Conservation (phyloP, 345 rosid genomes). For the Populus davidiana region DNA sequence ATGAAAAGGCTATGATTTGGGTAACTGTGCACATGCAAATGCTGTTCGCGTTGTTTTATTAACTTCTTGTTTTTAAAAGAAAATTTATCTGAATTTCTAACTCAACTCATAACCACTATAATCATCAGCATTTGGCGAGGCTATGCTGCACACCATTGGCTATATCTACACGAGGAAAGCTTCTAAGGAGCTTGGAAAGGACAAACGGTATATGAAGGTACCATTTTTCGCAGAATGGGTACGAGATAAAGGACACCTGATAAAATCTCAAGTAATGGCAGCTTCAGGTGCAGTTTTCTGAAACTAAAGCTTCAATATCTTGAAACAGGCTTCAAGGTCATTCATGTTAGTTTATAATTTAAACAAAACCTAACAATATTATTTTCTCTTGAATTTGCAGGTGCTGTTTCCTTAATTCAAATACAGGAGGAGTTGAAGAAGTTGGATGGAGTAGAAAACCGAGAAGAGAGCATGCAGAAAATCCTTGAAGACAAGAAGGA, state of each 20-base stretch:
- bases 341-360: neutral
- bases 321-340: slow-evolving; percentile 1
- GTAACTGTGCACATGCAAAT: neutral
- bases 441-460: slow-evolving; percentile 58
- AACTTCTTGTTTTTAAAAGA: neutral
- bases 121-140: slow-evolving; percentile 86
- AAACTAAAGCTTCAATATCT: neutral
- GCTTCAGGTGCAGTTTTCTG: slow-evolving; percentile 65
- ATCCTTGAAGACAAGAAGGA: slow-evolving; percentile 70
- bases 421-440: slow-evolving; percentile 79
- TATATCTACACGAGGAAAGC: slow-evolving; percentile 92
- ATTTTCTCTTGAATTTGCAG: slow-evolving; percentile 31
- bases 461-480: slow-evolving; percentile 65
- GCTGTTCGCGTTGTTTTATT: neutral
- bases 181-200: slow-evolving; percentile 83
- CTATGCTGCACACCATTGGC: slow-evolving; percentile 92
- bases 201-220: slow-evolving; percentile 77
- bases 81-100: too few species aligned
- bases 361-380: neutral
- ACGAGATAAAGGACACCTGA: slow-evolving; percentile 85
- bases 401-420: slow-evolving; percentile 78
- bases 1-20: neutral
- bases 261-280: slow-evolving; percentile 94
- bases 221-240: slow-evolving; percentile 99
- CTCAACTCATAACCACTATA: slow-evolving; percentile 1